phyloP scores from a whole-genome alignment of 768 basidiomycete species.

The Paxillus involutus region DNA sequence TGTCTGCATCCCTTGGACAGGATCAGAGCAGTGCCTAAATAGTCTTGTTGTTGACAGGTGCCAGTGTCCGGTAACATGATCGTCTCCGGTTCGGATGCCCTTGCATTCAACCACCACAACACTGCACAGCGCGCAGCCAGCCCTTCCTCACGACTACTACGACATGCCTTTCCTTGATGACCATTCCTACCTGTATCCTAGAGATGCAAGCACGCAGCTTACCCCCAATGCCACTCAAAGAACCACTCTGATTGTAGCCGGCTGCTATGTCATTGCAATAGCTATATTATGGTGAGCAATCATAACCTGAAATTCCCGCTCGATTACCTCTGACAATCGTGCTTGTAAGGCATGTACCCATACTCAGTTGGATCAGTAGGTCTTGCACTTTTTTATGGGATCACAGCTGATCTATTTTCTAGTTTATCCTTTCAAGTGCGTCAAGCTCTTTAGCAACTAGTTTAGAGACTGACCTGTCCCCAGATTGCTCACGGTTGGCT shows the following conservation, averaged over 20 bases:
- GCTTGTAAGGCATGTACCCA: constrained; percentile 68
- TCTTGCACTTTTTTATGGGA: constrained; percentile 13
- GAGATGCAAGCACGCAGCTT: constrained; percentile 35
- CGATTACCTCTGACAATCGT: constrained; percentile 1
- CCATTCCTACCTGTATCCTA: constrained; percentile 18
- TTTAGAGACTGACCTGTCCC: constrained; percentile 15
- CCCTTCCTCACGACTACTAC: constrained; percentile 21
- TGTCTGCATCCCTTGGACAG: no score
- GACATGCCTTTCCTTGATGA: constrained; percentile 30
- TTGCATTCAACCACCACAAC: no score
- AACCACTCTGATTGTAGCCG: constrained; percentile 79
- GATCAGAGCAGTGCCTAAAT: no score
- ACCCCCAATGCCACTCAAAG: constrained; percentile 73
- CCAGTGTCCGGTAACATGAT: no score
- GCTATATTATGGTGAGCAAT: constrained; percentile 72
- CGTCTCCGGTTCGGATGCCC: no score
- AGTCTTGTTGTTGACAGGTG: no score
- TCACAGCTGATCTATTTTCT: constrained; percentile 10
- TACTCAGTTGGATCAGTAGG: constrained; percentile 72
- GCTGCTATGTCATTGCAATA: constrained; percentile 69
- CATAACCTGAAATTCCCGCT: not conserved
- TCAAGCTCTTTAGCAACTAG: constrained; percentile 7
- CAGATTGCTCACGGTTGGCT: constrained; percentile 83
- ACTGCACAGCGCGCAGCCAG: no score
- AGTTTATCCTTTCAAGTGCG: constrained; percentile 94